These are phyloP conservation scores for Planoprotostelium fungivorum DNA, from an alignment of 78 protist species.

Conservation along the genomic window DNA sequence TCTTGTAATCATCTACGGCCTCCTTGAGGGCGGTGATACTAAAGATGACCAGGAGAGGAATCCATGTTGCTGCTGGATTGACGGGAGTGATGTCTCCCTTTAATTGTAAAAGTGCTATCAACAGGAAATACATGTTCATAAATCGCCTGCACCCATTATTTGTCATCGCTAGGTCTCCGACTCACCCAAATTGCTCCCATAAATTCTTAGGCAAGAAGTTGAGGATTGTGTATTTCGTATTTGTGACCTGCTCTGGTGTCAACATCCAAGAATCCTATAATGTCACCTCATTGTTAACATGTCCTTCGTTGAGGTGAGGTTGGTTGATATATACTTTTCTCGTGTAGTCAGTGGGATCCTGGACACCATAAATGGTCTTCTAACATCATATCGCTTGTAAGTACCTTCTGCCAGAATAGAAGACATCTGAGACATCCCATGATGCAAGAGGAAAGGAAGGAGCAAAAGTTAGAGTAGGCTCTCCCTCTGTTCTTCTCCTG, in stretches of 20 bases:
- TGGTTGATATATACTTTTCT: background rate
- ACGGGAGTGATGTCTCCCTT: slow-evolving; percentile 41
- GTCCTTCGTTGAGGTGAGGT: background rate
- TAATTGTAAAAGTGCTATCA: slow-evolving; percentile 74
- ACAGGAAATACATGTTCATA: slow-evolving; percentile 75
- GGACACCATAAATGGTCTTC: too few relatives aligned
- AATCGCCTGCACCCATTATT: slow-evolving; percentile 19
- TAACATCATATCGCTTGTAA: too few relatives aligned
- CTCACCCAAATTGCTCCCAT: slow-evolving; percentile 71
- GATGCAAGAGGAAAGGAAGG: too few relatives aligned
- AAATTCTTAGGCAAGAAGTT: slow-evolving; percentile 70
- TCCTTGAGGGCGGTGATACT: slow-evolving; percentile 74
- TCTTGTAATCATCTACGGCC: slow-evolving; percentile 64
- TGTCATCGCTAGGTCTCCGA: background rate
- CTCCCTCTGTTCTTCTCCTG: too few relatives aligned
- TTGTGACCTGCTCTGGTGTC: background rate
- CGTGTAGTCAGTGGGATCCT: background rate
- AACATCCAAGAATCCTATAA: background rate
- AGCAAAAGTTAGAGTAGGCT: too few relatives aligned
- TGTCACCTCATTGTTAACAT: background rate
- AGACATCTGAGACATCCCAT: too few relatives aligned
- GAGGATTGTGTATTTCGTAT: slow-evolving; percentile 67
- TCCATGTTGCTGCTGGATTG: slow-evolving; percentile 72
- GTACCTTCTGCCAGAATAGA: too few relatives aligned
- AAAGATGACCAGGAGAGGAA: slow-evolving; percentile 71